Conservation (phyloP, 2,329 filamentous ascomycete genomes). For the Phialemonium atrogriseum region DNA sequence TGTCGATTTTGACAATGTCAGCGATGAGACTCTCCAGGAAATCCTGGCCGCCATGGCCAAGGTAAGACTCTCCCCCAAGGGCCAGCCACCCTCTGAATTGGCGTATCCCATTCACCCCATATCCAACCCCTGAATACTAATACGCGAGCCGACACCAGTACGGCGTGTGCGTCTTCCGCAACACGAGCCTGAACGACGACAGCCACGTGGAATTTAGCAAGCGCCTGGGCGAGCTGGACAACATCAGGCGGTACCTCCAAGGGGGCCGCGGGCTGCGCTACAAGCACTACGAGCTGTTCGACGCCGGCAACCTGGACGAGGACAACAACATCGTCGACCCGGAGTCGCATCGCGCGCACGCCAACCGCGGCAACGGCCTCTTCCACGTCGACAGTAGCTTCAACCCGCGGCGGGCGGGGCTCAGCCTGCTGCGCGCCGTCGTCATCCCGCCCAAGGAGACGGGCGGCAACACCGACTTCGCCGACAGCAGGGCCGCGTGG, state of each 20-base stretch:
- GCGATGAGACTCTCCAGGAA: conserved; percentile 22
- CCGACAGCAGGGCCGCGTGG: conserved; percentile 43
- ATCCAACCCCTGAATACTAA: no score
- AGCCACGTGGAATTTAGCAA: conserved; percentile 41
- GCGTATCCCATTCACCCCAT: no score
- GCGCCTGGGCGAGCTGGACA: conserved; percentile 46
- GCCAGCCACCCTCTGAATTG: no score
- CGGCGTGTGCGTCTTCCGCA: conserved; percentile 42
- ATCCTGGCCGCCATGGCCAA: conserved; percentile 23
- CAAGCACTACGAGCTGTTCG: conserved; percentile 43
- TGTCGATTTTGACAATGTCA: conserved; percentile 21
- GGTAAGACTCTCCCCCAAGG: conserved; percentile 12
- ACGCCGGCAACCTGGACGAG: conserved; percentile 45
- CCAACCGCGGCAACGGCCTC: conserved; percentile 36
- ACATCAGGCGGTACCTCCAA: conserved; percentile 39
- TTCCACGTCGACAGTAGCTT: conserved; percentile 49
- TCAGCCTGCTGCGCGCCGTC: conserved; percentile 41
- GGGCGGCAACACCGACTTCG: conserved; percentile 45
- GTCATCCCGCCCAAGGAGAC: conserved; percentile 36
- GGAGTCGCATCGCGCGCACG: conserved; percentile 29
- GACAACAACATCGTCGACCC: conserved; percentile 32
- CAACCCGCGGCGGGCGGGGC: conserved; percentile 44
- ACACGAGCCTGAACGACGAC: conserved; percentile 40
- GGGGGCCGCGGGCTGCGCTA: conserved; percentile 38
- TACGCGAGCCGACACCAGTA: conserved; percentile 34